Evolutionary conservation across 1,139 yeast genomes (phyloP).

Genomic region (Suhomyces kunorum): DNA sequence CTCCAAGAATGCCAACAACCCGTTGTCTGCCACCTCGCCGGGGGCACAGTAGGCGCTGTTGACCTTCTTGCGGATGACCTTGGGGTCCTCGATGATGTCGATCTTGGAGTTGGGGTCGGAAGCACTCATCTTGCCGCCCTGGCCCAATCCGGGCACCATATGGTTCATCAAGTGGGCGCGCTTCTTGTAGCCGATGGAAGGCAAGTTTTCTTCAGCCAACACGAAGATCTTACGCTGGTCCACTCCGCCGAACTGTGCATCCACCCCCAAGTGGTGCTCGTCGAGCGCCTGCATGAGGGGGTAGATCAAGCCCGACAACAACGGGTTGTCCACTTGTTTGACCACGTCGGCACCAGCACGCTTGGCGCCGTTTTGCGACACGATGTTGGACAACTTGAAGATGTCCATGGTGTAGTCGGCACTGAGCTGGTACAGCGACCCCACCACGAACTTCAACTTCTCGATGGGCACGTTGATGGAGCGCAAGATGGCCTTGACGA

Average conservation of each 20-base stretch:
- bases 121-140: constrained; percentile 99
- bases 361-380: constrained; percentile 93
- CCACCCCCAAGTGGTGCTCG: constrained; percentile 85
- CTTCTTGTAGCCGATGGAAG: constrained; percentile 85
- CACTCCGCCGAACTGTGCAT: constrained; percentile 97
- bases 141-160: constrained; percentile 96
- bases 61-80: constrained; percentile 84
- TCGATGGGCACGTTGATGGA: constrained; percentile 93
- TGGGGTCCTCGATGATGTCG: constrained; percentile 88
- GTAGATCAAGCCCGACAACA: constrained; percentile 89
- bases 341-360: constrained; percentile 99
- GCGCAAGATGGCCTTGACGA: constrained; percentile 79
- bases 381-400: constrained; percentile 77
- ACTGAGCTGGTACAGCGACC: constrained; percentile 82
- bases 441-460: constrained; percentile 77
- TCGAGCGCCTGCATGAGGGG: constrained; percentile 99
- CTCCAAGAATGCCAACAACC: constrained; percentile 82
- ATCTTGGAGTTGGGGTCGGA: constrained; percentile 98
- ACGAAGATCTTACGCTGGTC: constrained; percentile 98
- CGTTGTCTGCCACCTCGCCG: constrained; percentile 89
- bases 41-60: constrained; percentile 94
- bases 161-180: constrained; percentile 98
- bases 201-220: constrained; percentile 93
- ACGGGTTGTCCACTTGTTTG: constrained; percentile 93
- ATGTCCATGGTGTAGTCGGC: constrained; percentile 84